Conservation (phyloP, 192 early-diverging fungal species). For the Coemansia sp. region DNA sequence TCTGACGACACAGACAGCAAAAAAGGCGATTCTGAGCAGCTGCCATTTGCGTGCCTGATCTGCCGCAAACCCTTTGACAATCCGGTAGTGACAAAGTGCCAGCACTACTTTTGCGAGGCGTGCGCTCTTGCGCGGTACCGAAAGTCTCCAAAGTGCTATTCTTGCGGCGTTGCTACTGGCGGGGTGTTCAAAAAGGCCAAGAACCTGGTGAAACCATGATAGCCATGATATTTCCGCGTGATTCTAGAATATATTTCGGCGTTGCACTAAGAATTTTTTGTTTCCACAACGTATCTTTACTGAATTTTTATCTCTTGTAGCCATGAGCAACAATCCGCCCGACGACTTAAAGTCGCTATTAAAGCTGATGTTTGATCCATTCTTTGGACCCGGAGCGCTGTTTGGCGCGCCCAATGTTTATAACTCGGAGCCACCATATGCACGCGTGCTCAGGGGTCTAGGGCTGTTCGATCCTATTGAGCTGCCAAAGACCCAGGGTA, state of each 20-base stretch:
- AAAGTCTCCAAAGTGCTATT: constrained; percentile 88
- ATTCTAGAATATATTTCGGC: neutral
- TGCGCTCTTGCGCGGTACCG: constrained; percentile 85
- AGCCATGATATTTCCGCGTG: neutral
- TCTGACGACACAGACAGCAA: constrained; percentile 25
- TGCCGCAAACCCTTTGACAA: constrained; percentile 85
- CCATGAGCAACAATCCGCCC: neutral
- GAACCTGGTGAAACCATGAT: constrained; percentile 9
- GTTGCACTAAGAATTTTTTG: neutral
- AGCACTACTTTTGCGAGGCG: constrained; percentile 95
- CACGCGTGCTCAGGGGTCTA: constrained; percentile 28
- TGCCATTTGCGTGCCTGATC: constrained; percentile 95
- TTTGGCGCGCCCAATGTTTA: neutral
- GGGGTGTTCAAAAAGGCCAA: constrained; percentile 85
- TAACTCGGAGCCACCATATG: constrained; percentile 36
- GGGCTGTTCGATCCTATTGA: constrained; percentile 41
- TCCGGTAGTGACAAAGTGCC: constrained; percentile 89
- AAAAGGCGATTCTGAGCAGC: constrained; percentile 62
- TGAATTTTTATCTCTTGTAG: neutral
- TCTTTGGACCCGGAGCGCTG: neutral
- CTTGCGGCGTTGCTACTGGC: constrained; percentile 77
- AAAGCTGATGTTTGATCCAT: constrained; percentile 4
- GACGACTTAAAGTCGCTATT: neutral
- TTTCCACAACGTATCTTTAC: neutral
- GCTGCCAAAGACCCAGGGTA: constrained; percentile 2